Conservation (phyloP, 2,329 filamentous ascomycete genomes). For the Trichoderma sp. region DNA sequence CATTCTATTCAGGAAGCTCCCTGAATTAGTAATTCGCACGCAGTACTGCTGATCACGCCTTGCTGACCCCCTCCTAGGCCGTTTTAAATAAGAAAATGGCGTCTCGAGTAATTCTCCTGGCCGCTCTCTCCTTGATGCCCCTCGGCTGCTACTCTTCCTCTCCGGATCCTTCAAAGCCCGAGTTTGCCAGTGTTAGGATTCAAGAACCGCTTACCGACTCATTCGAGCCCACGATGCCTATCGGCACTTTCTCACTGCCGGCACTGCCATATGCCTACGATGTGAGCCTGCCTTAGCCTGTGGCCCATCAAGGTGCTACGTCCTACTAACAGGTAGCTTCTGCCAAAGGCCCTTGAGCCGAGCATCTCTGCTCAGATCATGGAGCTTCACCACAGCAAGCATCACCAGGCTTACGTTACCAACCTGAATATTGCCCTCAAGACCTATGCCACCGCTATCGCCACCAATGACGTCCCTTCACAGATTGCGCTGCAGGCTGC, state of each 20-base stretch:
- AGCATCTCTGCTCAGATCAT: slow-evolving; percentile 76
- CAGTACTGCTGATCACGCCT: background rate
- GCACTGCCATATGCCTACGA: slow-evolving; percentile 66
- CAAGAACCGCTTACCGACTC: background rate
- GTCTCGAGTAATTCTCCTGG: background rate
- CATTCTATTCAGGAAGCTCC: background rate
- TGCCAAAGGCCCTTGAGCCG: slow-evolving; percentile 61
- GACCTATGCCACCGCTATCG: slow-evolving; percentile 55
- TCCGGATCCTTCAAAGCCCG: slow-evolving; percentile 1
- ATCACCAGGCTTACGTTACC: slow-evolving; percentile 75
- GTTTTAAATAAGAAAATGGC: slow-evolving; percentile 2
- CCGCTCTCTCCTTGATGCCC: slow-evolving; percentile 7
- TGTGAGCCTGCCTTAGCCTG: slow-evolving; percentile 45
- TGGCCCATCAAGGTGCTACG: slow-evolving; percentile 17
- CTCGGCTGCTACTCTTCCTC: slow-evolving; percentile 12
- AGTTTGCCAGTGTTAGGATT: slow-evolving; percentile 2
- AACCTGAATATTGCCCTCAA: slow-evolving; percentile 68
- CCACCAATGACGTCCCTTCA: slow-evolving; percentile 55
- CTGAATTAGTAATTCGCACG: background rate
- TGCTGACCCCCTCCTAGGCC: background rate
- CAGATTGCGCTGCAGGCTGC: slow-evolving; percentile 66
- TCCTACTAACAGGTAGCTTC: slow-evolving; percentile 46
- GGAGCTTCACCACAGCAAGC: slow-evolving; percentile 76
- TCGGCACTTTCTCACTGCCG: slow-evolving; percentile 56
- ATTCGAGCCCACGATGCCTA: slow-evolving; percentile 33